Base-by-base conservation (phyloP, 331 rosid species). In the Cydonia oblonga region DNA sequence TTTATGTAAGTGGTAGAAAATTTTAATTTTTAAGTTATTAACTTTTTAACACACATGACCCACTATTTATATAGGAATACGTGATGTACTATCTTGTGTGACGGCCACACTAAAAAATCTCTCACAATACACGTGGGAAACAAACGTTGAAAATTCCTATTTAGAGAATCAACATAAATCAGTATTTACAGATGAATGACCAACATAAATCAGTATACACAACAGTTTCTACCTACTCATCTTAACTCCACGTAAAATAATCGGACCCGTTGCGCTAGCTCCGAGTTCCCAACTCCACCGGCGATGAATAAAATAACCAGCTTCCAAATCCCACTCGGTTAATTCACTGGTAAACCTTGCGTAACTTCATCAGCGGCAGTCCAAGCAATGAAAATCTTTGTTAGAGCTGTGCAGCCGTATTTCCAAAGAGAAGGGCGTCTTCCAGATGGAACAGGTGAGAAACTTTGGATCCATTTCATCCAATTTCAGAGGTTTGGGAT, bases 391-490 rank as follows among this genome's bases (percentile, higher is more conserved):
- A 56, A 22, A 56, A 56, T 56, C 26, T 22, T 22, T 24, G 24
- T 22, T 56, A 9, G 61, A 22, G 61, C 61, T 22, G 61, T 6
- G 23, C 16, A 16, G 13, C 15, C 22, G 66, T 20, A 61, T 61
- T 28, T 61, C 66, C 64, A 1, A 59, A 59, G 33, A 24, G 15
- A 59, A 25, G 64, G 18, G 32, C 26, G 26, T 59, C 65, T 68
- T 42, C 57, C 59, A 16, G 14, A 11, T 12, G 33, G 14, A 5
- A 24, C 25, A 42, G 4, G 57, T 20, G 15, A 40, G 42, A n/a
- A 65, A 32, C 75, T 57, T 59, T 29, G 5, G 77, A 26, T 81
- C 84, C 73, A 69, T 29, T 69, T 52, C 20, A 28, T 69, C 63
- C 49, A 12, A 8, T 2, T 35, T 35, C 42, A 33, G 12, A 33